These are phyloP conservation scores for Blastobotrys mokoenaii DNA, from an alignment of 805 yeast genomes.

Conservation along the genomic window DNA sequence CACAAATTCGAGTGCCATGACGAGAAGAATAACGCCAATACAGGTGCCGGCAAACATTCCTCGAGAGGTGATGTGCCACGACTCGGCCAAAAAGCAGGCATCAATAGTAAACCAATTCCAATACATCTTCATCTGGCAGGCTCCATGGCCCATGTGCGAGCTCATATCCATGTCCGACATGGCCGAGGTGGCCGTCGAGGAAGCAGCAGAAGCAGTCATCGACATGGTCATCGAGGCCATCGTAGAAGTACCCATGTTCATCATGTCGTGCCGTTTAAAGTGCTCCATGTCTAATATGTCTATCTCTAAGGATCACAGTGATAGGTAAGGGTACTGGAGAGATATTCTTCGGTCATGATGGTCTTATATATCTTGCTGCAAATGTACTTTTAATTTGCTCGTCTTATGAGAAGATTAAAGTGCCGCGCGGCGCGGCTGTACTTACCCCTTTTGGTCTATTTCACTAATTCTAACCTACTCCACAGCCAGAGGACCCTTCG, in stretches of 20 bases:
- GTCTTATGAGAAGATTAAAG: too few relatives aligned
- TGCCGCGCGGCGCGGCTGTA: too few relatives aligned
- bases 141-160: slow-evolving; percentile 11
- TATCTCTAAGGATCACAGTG: too few relatives aligned
- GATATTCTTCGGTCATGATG: too few relatives aligned
- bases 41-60: slow-evolving; percentile 70
- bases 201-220: background rate
- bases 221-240: background rate
- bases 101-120: slow-evolving; percentile 72
- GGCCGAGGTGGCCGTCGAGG: slow-evolving; percentile 5
- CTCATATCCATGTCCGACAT: slow-evolving; percentile 11
- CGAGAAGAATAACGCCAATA: slow-evolving; percentile 45
- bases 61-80: slow-evolving; percentile 53
- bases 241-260: background rate
- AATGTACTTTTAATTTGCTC: too few relatives aligned
- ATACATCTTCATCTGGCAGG: slow-evolving; percentile 41
- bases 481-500: too few relatives aligned
- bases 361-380: too few relatives aligned
- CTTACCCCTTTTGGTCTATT: too few relatives aligned
- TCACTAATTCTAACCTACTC: too few relatives aligned
- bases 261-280: background rate
- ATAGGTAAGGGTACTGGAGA: too few relatives aligned
- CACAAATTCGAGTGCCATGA: slow-evolving; percentile 48
- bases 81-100: slow-evolving; percentile 51
- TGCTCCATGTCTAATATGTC: too few relatives aligned